Evolutionary conservation across 2,329 filamentous ascomycete genomes (phyloP).

Genomic region (Neofusicoccum umdonicola): DNA sequence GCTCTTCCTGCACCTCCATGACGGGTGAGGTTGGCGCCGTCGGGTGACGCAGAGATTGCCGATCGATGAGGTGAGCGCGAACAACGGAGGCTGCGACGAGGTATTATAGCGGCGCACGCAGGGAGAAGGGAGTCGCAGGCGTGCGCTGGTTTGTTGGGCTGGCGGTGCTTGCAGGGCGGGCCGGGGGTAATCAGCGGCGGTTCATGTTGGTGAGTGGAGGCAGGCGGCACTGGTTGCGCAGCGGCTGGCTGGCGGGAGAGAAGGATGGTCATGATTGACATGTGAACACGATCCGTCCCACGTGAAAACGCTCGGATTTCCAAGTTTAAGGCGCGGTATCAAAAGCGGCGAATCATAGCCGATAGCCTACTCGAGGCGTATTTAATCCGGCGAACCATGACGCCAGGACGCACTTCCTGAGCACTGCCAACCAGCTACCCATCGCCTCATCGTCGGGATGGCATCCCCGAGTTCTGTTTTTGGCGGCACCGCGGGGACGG

Average conservation of each 20-base stretch:
- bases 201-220: slow-evolving; percentile 8
- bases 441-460: not conserved
- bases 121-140: not conserved
- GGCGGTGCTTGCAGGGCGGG: not conserved
- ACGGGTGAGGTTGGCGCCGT: slow-evolving; percentile 13
- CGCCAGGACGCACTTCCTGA: not conserved
- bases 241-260: not conserved
- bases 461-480: not conserved
- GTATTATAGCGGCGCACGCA: not conserved
- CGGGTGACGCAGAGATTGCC: slow-evolving; percentile 16
- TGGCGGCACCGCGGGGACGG: not conserved
- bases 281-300: not conserved
- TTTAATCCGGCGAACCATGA: not conserved
- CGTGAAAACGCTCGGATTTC: slow-evolving; percentile 1
- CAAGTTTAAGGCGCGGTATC: not conserved
- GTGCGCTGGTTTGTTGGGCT: not conserved
- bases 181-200: not conserved
- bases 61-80: slow-evolving; percentile 2
- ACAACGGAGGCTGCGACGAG: not conserved
- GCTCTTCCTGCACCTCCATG: slow-evolving; percentile 32
- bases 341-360: no score
- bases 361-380: not conserved
- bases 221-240: not conserved
- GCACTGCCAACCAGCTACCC: not conserved
- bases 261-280: slow-evolving; percentile 5